Conservation (phyloP, 768 basidiomycete species). For the Phanerochaete sordida region DNA sequence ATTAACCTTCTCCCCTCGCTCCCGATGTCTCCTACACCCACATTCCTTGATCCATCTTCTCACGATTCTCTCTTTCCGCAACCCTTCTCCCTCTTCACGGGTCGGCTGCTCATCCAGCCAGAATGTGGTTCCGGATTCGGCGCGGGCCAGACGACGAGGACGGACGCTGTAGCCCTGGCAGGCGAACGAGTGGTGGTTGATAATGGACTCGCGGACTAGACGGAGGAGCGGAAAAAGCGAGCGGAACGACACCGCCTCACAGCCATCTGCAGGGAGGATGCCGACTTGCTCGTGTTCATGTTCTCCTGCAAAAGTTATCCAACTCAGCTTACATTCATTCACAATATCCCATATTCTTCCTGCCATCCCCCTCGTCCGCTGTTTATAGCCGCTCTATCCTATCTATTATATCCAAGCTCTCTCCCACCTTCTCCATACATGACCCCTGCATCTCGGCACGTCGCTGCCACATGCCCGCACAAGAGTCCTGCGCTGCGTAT, state of each 20-base stretch:
- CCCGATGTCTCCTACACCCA: conserved; percentile 8
- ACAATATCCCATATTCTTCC: background rate
- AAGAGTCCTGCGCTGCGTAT: background rate
- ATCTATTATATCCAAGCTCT: conserved; percentile 12
- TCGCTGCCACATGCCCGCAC: background rate
- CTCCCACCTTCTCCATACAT: background rate
- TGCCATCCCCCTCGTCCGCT: background rate
- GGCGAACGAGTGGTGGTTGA: background rate
- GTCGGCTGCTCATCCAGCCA: conserved; percentile 4
- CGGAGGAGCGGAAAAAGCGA: conserved; percentile 10
- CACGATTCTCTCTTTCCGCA: background rate
- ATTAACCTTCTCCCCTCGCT: conserved; percentile 5
- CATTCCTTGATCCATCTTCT: conserved; percentile 7
- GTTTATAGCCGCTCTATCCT: conserved; percentile 8
- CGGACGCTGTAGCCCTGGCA: background rate
- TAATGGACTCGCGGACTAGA: conserved; percentile 8
- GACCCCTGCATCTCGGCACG: conserved; percentile 1
- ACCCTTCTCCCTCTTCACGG: conserved; percentile 1
- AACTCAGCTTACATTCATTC: conserved; percentile 4
- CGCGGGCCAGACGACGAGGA: background rate
- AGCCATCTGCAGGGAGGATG: conserved; percentile 2
- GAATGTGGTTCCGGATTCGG: conserved; percentile 2
- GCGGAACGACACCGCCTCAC: background rate
- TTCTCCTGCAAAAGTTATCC: conserved; percentile 10
- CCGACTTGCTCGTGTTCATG: background rate